A percentile compares a stretch with the other conserved stretches of the same genome.
Evolutionary conservation across 805 yeast genomes (phyloP).

Genomic region (Candida lessepsii): DNA sequence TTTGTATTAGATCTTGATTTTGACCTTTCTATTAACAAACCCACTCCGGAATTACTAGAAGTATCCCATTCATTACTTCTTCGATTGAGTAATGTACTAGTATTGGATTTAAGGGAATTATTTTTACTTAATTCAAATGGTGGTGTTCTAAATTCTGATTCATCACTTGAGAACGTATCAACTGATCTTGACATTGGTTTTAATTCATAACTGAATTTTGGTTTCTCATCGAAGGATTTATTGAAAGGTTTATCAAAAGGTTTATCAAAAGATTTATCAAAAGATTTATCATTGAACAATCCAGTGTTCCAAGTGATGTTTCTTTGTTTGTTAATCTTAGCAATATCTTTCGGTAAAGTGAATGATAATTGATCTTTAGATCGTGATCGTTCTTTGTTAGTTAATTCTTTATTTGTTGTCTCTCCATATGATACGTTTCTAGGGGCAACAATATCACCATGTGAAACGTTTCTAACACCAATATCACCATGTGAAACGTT

Average conservation of each 20-base stretch:
- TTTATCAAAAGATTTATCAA: conserved; percentile 7
- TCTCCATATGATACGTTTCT: too few relatives aligned
- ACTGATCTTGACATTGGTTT: conserved; percentile 32
- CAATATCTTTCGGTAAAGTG: not conserved
- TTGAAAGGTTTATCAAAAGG: too few relatives aligned
- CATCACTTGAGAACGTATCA: conserved; percentile 28
- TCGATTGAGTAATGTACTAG: not conserved
- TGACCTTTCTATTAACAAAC: not conserved
- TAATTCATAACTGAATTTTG: conserved; percentile 20
- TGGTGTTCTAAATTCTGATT: conserved; percentile 16
- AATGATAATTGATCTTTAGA: too few relatives aligned
- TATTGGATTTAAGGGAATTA: conserved; percentile 13
- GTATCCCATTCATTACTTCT: conserved; percentile 4
- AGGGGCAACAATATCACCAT: too few relatives aligned
- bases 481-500: too few relatives aligned
- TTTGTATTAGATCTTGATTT: not conserved
- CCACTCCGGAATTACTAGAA: conserved; percentile 3
- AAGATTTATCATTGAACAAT: not conserved
- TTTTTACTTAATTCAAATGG: conserved; percentile 14
- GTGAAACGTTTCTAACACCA: too few relatives aligned
- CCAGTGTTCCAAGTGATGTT: not conserved
- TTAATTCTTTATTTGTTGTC: too few relatives aligned
- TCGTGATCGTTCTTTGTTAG: too few relatives aligned
- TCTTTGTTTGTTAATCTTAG: not conserved
- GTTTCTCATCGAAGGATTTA: too few relatives aligned